Evolutionary conservation across 441 rosid species (phyloP).

Genomic region (Manihot esculenta): DNA sequence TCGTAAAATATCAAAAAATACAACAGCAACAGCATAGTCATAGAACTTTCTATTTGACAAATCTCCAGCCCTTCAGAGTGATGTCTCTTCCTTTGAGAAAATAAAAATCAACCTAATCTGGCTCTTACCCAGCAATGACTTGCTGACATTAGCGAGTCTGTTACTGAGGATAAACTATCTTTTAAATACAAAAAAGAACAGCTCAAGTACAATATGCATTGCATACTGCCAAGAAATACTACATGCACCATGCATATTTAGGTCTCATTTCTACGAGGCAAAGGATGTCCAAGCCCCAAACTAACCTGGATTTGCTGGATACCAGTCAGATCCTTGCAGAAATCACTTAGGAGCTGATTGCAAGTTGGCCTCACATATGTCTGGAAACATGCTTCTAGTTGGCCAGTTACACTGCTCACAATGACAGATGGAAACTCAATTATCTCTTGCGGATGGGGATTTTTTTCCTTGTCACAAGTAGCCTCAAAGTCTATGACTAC

Average conservation of each 20-base stretch:
- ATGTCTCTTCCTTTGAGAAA: too few relatives aligned
- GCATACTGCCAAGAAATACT: background rate
- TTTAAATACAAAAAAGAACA: background rate
- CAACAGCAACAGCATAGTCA: too few relatives aligned
- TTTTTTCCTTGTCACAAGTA: constrained; percentile 63
- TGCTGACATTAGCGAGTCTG: background rate
- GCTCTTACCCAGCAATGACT: background rate
- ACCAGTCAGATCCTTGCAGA: constrained; percentile 77
- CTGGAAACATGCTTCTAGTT: constrained; percentile 64
- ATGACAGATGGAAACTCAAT: constrained; percentile 75
- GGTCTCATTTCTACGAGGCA: background rate
- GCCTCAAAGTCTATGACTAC: constrained; percentile 81
- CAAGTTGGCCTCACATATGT: constrained; percentile 66
- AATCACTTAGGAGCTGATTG: constrained; percentile 63
- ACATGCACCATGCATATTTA: background rate
- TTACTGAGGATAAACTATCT: background rate
- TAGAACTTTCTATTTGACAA: too few relatives aligned
- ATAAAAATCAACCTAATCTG: background rate
- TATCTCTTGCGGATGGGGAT: constrained; percentile 70
- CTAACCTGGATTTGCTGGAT: constrained; percentile 64
- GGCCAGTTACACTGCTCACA: constrained; percentile 59
- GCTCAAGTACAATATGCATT: background rate
- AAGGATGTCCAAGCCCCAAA: background rate
- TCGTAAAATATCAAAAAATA: too few relatives aligned
- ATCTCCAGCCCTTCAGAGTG: too few relatives aligned